phyloP scores from a whole-genome alignment of 2,329 filamentous ascomycete species.

The Seiridium unicorne region DNA sequence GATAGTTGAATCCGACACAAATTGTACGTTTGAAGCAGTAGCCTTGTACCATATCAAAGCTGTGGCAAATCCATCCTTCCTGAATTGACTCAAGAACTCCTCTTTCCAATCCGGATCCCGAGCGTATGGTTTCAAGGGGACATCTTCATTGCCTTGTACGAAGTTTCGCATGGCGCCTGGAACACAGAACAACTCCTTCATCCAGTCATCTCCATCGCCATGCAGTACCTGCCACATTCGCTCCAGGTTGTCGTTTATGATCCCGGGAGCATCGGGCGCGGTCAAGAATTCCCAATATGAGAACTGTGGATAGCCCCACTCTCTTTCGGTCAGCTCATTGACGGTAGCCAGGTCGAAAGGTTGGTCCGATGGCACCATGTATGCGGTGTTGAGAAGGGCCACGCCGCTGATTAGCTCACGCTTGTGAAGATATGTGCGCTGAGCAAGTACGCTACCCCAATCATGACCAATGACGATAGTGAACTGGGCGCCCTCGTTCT shows the following conservation, averaged over 20 bases:
- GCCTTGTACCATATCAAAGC: conserved; percentile 36
- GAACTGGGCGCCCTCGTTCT: neutral
- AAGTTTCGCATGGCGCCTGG: conserved; percentile 11
- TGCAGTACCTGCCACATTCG: conserved; percentile 7
- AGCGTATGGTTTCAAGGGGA: conserved; percentile 32
- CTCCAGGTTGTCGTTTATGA: conserved; percentile 3
- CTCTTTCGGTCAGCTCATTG: neutral
- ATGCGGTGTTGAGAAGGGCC: neutral
- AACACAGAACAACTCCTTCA: conserved; percentile 7
- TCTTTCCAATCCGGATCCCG: conserved; percentile 15
- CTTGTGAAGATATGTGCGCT: neutral
- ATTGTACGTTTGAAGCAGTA: conserved; percentile 21
- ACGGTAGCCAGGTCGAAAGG: conserved; percentile 2
- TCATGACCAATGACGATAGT: neutral
- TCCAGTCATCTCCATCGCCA: neutral
- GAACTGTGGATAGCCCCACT: conserved; percentile 6
- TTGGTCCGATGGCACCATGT: neutral
- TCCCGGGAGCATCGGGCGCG: neutral
- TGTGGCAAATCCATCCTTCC: conserved; percentile 28
- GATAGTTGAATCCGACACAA: conserved; percentile 23
- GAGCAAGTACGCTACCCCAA: neutral
- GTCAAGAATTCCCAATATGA: conserved; percentile 10
- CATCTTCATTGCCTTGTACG: conserved; percentile 18
- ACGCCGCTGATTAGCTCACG: neutral
- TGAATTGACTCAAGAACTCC: conserved; percentile 30